Evolutionary conservation across 164 flowering plant genomes (phyloP), one percentile per base, ranked within the genome.

Genomic region (Nymphaea colorata): DNA sequence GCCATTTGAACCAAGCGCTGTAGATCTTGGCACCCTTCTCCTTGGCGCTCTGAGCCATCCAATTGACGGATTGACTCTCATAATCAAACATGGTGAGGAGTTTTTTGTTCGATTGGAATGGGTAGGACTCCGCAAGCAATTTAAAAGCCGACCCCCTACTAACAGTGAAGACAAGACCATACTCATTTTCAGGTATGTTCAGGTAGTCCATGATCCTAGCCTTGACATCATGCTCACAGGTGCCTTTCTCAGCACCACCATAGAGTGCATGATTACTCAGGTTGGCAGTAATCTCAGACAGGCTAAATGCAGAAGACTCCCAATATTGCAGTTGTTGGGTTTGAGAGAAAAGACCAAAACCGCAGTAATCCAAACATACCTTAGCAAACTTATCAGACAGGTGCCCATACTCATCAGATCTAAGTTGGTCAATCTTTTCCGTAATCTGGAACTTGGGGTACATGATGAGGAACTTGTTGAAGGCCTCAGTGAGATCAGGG

Each of bases 341-440:
- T 66, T 78, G 86, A 42, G 96, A 93, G 75, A 88, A 93, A 45
- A 93, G 78, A 12, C 96, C 95, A 78, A 79, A 82, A 43, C 98
- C 96, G 77, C 85, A 82, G 75, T 90, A 90, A 70, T 90, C 96
- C 47, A 90, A 85, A 73, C 96, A 88, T 74, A 85, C 87, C 84
- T 81, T 85, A 7, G 85, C 69, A 44, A 41, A 64, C 25, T 45
- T 3, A 44, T 72, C 83, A 2, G 79, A 80, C 7, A 86, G 76
- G 65, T 87, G 87, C 5, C 67, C 70, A 59, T 87, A 86, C 66
- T 86, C 93, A 15, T 84, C 80, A n/a, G 71, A 70, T 42, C 93
- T 72, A 72, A 87, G 64, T 69, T 84, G 87, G 66, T 87, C 93
- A 43, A 86, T 81, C 84, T 71, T 83, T 78, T 87, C 90, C 0